These are phyloP conservation scores for Laburnicola sp. DNA, from an alignment of 2,329 filamentous ascomycete species.

Conservation along the genomic window DNA sequence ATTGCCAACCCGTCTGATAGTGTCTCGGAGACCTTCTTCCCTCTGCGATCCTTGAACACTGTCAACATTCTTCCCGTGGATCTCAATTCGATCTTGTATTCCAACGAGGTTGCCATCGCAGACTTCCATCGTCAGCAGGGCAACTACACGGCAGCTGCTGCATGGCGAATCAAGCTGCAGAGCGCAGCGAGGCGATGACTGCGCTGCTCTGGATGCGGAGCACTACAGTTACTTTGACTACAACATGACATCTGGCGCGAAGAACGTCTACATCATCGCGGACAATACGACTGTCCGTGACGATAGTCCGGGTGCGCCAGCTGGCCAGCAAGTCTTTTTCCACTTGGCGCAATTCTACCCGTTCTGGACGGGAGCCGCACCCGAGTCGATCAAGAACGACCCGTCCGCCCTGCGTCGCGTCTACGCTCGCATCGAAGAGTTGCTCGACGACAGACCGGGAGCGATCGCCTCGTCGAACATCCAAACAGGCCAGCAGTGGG, in stretches of 20 bases:
- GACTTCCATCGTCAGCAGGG: slow-evolving; percentile 57
- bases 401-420: slow-evolving; percentile 60
- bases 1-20: slow-evolving; percentile 61
- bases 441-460: slow-evolving; percentile 58
- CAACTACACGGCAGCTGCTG: slow-evolving; percentile 54
- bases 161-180: slow-evolving; percentile 55
- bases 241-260: slow-evolving; percentile 62
- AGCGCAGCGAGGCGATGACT: slow-evolving; percentile 65
- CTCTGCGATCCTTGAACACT: slow-evolving; percentile 65
- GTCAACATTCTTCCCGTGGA: slow-evolving; percentile 64
- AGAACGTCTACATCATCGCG: slow-evolving; percentile 58
- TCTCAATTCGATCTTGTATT: slow-evolving; percentile 69
- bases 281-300: slow-evolving; percentile 47
- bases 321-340: slow-evolving; percentile 62
- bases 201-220: slow-evolving; percentile 65
- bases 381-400: slow-evolving; percentile 59
- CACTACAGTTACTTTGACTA: slow-evolving; percentile 69
- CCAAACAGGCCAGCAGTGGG: slow-evolving; percentile 67
- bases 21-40: slow-evolving; percentile 64
- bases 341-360: slow-evolving; percentile 65
- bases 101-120: slow-evolving; percentile 64
- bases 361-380: slow-evolving; percentile 70
- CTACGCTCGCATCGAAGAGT: slow-evolving; percentile 57
- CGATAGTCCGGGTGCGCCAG: slow-evolving; percentile 51
- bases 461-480: slow-evolving; percentile 67